Evolutionary conservation across 768 basidiomycete species (phyloP).

Genomic region (Amanita polypyramis): DNA sequence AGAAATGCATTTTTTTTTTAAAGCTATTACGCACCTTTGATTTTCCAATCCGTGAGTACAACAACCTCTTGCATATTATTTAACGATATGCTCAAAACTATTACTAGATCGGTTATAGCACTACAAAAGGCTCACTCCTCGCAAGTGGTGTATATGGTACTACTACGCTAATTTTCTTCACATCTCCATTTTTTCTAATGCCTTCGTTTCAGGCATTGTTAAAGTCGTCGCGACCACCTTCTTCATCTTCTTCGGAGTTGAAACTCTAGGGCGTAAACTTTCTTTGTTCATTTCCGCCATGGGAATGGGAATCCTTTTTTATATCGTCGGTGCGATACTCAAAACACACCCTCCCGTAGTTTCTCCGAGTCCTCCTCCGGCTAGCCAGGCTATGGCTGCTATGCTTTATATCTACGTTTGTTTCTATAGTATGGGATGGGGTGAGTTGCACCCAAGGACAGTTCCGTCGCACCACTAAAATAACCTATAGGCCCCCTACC

Average conservation of each 20-base stretch:
- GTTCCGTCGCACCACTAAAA: constrained; percentile 18
- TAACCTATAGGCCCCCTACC: constrained; percentile 26
- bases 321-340: constrained; percentile 76
- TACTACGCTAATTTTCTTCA: background rate
- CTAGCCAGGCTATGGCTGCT: constrained; percentile 75
- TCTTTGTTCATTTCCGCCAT: constrained; percentile 65
- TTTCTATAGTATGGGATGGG: constrained; percentile 86
- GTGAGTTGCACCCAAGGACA: constrained; percentile 18
- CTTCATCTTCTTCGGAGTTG: constrained; percentile 60
- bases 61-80: background rate
- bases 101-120: constrained; percentile 53
- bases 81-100: constrained; percentile 2
- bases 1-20: background rate
- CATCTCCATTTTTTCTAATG: background rate
- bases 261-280: constrained; percentile 55
- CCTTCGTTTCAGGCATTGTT: constrained; percentile 29
- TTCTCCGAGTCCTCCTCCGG: constrained; percentile 32
- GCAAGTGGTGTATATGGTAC: constrained; percentile 63
- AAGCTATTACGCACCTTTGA: constrained; percentile 69
- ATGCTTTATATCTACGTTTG: constrained; percentile 82
- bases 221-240: constrained; percentile 58
- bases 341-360: constrained; percentile 59
- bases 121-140: constrained; percentile 47
- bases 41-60: constrained; percentile 48
- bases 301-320: constrained; percentile 75